Base-by-base conservation (phyloP, 176 grass and related monocot species). In the Puccinellia tenuiflora region DNA sequence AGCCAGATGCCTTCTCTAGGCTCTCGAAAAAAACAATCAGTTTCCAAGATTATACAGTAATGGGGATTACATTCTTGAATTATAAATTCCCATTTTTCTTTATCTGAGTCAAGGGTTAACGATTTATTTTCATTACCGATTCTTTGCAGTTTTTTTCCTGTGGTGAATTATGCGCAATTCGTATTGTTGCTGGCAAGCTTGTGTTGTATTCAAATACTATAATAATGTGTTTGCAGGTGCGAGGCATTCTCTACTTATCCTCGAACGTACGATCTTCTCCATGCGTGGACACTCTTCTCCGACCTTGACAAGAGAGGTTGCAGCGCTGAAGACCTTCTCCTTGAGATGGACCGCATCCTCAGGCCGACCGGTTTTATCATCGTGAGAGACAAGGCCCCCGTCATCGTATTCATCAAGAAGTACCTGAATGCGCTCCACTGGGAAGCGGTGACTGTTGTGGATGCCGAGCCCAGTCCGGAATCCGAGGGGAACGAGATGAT, bases 221-320 rank as follows among this genome's bases (percentile, higher is more conserved):
- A 90, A 79, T 57, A 62, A 47, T 72, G 4, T 74, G 24, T 87
- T 85, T 68, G 79, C 81, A 98, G 96, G 96, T 98, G 96, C 25
- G 92, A 96, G 77, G 93, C 96, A 33, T 98, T 90, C 81, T 98
- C 96, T 6, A 98, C 96, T 57, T 98, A 98, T 80, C 93, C 96
- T 75, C 93, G 93, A 80, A 98, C 96, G 2, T 98, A 98, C 40
- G 96, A 98, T 82, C 92, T 98, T 85, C 91, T 98, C 24, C 96
- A 98, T 65, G 92, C 93, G 24, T 98, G 96, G 96, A 80, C 96
- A 26, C 87, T 98, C 47, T 98, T 98, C 73, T 96, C 96, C 0
- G 91, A 93, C 69, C 73, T 98, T 1, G 96, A 96, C 60, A 98
- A 92, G 71, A 90, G 87, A 82, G 89, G 96, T 28, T 98, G 96